Evolutionary conservation across 371 early-diverging fungal genomes (phyloP), one percentile per base, ranked within the genome.

Genomic region (Encephalitozoon romaleae): DNA sequence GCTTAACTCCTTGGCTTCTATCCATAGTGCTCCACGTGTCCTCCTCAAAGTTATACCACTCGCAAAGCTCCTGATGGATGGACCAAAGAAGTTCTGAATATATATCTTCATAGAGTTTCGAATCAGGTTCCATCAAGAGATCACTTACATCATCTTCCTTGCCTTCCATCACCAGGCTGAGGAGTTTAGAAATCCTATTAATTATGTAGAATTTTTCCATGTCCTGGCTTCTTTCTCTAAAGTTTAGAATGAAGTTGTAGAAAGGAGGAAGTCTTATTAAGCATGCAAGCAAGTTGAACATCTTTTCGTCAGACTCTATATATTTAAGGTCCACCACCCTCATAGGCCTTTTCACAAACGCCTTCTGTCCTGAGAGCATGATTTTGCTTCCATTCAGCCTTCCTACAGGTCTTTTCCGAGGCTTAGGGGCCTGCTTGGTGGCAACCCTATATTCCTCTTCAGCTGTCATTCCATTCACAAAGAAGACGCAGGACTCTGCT

Each of bases 41-140:
- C 45, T 71, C 71, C 21, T 71, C 71, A 71, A 71, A 71, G 32
- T 71, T 42, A 15, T 51, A 42, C 42, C 21, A 52, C 9, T 18
- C 45, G 43, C 32, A 28, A 8, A 71, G 26, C 32, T 71, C 71
- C 9, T 71, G 28, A 23, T 71, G 71, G 6, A 54, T 52, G 21
- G 45, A 9, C 47, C 15, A 4, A n/a, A 71, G 45, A 5, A 71
- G 21, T 21, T 55, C 54, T 9, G 71, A 39, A 42, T 71, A 71
- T 42, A 54, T 63, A 6, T 47, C 59, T 42, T 59, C 43, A 9
- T 55, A 59, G 4, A 41, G 42, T 12, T 18, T 26, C 25, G 55
- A 54, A n/a, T 59, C 71, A 23, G 54, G 43, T 39, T 28, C 39
- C 25, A 43, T 25, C 5, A 71, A 23, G 38, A 59, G 25, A 26